Percentiles rank a stretch among this genome's conserved stretches.
These are phyloP conservation scores for Microcos paniculata DNA, from an alignment of 345 rosid species.

Conservation along the genomic window DNA sequence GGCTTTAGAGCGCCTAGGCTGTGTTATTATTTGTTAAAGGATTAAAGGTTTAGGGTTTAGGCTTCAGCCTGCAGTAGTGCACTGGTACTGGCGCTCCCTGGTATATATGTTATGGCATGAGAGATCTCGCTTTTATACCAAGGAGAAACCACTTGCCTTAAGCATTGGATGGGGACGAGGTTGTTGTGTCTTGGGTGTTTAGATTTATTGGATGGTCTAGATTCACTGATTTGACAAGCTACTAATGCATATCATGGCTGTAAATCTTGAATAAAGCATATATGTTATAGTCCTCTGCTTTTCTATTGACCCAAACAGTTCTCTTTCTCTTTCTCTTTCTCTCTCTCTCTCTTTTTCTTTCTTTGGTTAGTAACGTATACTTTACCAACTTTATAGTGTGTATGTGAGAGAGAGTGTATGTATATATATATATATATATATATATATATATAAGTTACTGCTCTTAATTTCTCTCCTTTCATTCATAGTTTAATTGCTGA, in stretches of 20 bases:
- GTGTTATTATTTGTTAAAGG: not conserved
- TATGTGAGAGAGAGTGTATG: too few relatives aligned
- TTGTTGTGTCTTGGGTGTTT: not conserved
- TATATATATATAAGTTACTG: not conserved
- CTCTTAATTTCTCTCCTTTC: too few relatives aligned
- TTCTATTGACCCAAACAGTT: conserved; percentile 23
- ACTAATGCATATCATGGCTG: not conserved
- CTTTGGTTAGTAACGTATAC: not conserved
- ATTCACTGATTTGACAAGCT: conserved; percentile 18
- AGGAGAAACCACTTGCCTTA: conserved; percentile 8
- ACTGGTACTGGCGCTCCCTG: too few relatives aligned
- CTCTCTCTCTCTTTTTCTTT: not conserved
- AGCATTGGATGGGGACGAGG: not conserved
- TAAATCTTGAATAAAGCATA: conserved; percentile 29
- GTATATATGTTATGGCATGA: too few relatives aligned
- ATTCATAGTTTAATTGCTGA: too few relatives aligned
- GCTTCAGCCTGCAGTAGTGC: too few relatives aligned
- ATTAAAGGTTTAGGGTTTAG: too few relatives aligned
- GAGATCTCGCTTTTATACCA: conserved; percentile 25
- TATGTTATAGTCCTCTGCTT: conserved; percentile 33
- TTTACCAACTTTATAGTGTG: not conserved
- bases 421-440: too few relatives aligned
- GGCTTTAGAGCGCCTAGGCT: not conserved
- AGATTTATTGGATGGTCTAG: conserved; percentile 29
- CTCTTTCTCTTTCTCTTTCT: not conserved